Conservation (phyloP, 2,329 filamentous ascomycete species). For the Ceratocystis lukuohia region DNA sequence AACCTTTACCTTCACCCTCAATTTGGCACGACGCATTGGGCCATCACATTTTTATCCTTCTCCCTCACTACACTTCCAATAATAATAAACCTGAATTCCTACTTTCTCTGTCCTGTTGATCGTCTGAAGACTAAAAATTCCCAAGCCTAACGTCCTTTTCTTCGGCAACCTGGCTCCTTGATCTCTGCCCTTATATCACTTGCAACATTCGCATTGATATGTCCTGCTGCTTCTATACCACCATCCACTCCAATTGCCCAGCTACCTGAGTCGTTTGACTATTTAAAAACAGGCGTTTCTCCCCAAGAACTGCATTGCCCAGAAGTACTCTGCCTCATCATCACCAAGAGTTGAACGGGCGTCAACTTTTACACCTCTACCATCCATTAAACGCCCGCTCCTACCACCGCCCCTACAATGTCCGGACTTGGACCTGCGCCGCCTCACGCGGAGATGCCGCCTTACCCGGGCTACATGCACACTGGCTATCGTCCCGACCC, state of each 20-base stretch:
- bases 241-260: not conserved
- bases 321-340: not conserved
- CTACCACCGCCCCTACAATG: not conserved
- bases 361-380: not conserved
- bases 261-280: not conserved
- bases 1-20: not conserved
- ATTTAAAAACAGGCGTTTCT: too few species aligned
- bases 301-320: not conserved
- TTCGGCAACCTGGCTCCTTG: not conserved
- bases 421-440: slow-evolving; percentile 13
- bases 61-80: too few species aligned
- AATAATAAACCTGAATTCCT: too few species aligned
- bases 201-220: not conserved
- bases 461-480: not conserved
- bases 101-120: not conserved
- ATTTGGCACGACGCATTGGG: too few species aligned
- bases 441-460: slow-evolving; percentile 9
- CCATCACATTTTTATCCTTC: too few species aligned
- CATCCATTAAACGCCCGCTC: not conserved
- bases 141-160: not conserved
- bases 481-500: not conserved
- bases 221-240: not conserved
- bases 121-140: not conserved
- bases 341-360: not conserved
- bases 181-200: not conserved